Percentiles rank a stretch among this genome's conserved stretches.
Conservation (phyloP, 768 basidiomycete genomes). For the Exsudoporus frostii region DNA sequence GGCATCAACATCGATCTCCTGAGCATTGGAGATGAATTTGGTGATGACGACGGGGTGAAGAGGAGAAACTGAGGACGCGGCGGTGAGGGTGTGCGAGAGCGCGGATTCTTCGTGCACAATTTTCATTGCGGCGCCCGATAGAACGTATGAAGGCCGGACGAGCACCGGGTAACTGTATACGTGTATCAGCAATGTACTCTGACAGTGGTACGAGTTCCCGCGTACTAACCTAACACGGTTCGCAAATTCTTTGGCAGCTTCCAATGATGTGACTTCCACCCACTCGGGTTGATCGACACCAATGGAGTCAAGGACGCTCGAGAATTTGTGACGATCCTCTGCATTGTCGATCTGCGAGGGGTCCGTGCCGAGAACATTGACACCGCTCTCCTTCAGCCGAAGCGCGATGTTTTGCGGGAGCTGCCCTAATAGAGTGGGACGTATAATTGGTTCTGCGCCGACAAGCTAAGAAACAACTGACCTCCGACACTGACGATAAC, state of each 20-base stretch:
- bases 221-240: slow-evolving; percentile 61
- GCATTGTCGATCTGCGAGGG: slow-evolving; percentile 94
- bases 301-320: slow-evolving; percentile 89
- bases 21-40: slow-evolving; percentile 97
- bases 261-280: slow-evolving; percentile 85
- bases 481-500: slow-evolving; percentile 97
- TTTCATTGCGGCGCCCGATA: slow-evolving; percentile 99
- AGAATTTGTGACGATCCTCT: slow-evolving; percentile 99
- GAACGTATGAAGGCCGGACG: slow-evolving; percentile 96
- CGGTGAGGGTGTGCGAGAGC: slow-evolving; percentile 92
- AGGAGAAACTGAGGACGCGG: slow-evolving; percentile 93
- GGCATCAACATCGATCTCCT: slow-evolving; percentile 98
- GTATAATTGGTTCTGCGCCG: not conserved
- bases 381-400: slow-evolving; percentile 83
- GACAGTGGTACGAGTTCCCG: not conserved
- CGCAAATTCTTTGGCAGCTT: slow-evolving; percentile 91
- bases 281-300: slow-evolving; percentile 97
- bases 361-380: slow-evolving; percentile 95
- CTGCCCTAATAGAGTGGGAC: slow-evolving; percentile 60
- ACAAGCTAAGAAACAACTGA: slow-evolving; percentile 33
- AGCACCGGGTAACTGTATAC: slow-evolving; percentile 86
- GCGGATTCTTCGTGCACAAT: slow-evolving; percentile 90
- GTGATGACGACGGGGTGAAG: slow-evolving; percentile 97
- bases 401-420: slow-evolving; percentile 98
- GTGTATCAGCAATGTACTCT: not conserved